These are phyloP conservation scores for Aspergillus nanangensis DNA, from an alignment of 495 filamentous ascomycete species.

Conservation along the genomic window DNA sequence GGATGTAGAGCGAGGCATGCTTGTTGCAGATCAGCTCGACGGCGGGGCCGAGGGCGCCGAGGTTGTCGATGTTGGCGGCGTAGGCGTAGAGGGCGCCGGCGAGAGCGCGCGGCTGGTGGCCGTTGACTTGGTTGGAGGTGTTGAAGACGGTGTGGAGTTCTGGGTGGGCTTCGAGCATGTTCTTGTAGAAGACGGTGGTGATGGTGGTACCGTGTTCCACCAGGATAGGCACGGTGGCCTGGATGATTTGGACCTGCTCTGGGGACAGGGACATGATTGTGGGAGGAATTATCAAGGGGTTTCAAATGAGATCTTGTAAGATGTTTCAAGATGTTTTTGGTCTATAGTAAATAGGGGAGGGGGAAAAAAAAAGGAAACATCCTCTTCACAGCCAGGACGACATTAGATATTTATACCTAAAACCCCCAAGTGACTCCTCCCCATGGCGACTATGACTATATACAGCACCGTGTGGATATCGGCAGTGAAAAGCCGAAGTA, in stretches of 20 bases:
- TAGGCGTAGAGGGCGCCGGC: slow-evolving; percentile 65
- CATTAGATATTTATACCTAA: not conserved
- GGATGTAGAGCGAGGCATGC: slow-evolving; percentile 67
- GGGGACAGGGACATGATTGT: slow-evolving; percentile 19
- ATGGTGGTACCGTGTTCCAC: slow-evolving; percentile 61
- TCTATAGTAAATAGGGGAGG: too few species aligned
- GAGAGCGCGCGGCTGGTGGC: slow-evolving; percentile 61
- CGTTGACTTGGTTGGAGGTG: slow-evolving; percentile 57
- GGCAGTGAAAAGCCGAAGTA: too few species aligned
- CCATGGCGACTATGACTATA: not conserved
- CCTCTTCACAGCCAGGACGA: too few species aligned
- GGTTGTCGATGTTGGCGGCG: slow-evolving; percentile 66
- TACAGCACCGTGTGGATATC: too few species aligned
- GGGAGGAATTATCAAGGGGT: not conserved
- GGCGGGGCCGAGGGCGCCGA: slow-evolving; percentile 52
- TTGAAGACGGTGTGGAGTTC: slow-evolving; percentile 65
- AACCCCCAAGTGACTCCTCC: not conserved
- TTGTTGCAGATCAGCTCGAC: slow-evolving; percentile 74
- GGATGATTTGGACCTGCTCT: slow-evolving; percentile 36
- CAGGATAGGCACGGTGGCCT: slow-evolving; percentile 49
- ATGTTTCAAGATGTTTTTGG: too few species aligned
- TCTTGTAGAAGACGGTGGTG: slow-evolving; percentile 63
- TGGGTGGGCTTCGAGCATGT: slow-evolving; percentile 58
- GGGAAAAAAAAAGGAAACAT: too few species aligned
- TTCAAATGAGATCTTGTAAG: too few species aligned